Conservation (phyloP, 371 early-diverging fungal genomes). For the Rhizomucor pusillus region DNA sequence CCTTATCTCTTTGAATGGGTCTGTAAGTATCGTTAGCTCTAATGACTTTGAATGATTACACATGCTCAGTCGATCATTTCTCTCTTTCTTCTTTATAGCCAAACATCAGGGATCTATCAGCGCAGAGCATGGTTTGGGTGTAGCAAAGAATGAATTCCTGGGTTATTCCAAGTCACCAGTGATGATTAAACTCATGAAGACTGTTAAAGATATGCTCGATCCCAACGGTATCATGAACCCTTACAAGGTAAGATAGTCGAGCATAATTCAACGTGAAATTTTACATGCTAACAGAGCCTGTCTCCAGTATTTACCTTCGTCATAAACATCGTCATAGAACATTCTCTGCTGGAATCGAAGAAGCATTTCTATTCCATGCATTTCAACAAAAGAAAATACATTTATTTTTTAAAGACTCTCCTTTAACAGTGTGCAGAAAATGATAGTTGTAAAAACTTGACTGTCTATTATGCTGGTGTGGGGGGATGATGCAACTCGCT, state of each 20-base stretch:
- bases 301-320: constrained; percentile 17
- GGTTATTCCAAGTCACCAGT: constrained; percentile 62
- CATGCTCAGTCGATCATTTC: neutral
- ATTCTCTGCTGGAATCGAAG: neutral
- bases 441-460: no score
- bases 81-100: constrained; percentile 26
- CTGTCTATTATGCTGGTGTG: no score
- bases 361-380: neutral
- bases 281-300: neutral
- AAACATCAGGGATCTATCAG: constrained; percentile 77
- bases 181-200: constrained; percentile 73
- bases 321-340: constrained; percentile 6
- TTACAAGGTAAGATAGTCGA: constrained; percentile 53
- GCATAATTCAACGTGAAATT: neutral
- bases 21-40: constrained; percentile 32
- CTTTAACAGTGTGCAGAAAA: no score
- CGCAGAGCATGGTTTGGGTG: constrained; percentile 78
- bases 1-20: constrained; percentile 94
- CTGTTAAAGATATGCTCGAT: constrained; percentile 75
- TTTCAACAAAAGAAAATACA: neutral
- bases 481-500: no score
- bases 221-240: constrained; percentile 88
- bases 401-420: neutral
- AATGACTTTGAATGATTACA: neutral
- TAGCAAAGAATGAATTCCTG: constrained; percentile 68